Base-by-base conservation (phyloP, 1,284 basidiomycete species). In the Blastosporella zonata region DNA sequence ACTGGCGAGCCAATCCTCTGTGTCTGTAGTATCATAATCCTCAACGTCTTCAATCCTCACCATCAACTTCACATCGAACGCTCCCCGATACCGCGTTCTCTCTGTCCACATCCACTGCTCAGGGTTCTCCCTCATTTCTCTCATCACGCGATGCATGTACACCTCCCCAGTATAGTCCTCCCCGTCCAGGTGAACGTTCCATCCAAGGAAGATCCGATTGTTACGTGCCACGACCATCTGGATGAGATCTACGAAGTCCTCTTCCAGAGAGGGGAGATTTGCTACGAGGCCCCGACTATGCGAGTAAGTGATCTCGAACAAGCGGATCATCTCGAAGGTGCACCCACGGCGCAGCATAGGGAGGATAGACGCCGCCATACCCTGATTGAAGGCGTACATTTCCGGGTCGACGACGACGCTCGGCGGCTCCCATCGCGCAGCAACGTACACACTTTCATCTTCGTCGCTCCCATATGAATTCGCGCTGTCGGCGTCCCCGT, bases 311-410 rank as follows among this genome's bases (percentile, higher is more conserved):
- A 87, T 75, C 8, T 73, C 63, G 55, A 73, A 85, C 20, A 67
- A 64, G 22, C 72, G 67, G 41, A 85, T 71, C 82, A 87, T 84
- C 41, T 69, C 72, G 43, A 70, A 53, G 0, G 78, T 77, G 45
- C 75, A 82, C 3, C 84, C 84, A 13, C 84, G 79, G 6, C 78
- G 76, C 17, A 84, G 69, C 57, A 87, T 73, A 38, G 64, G 64
- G 45, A 79, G 58, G 15, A 54, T 47, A 6, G 46, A 46, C 2
- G 38, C 47, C 44, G 69, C 64, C 17, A 36, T 31, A 17, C 61
- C 63, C 18, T 69, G 57, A 15, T 67, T 62, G n/a, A 71, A 59
- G 38, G 65, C 59, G 43, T 69, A 69, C 47, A 71, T 68, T 6
- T 65, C 63, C 9, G 66, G 64, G 41, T 70, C 60, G 20, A 76